Conservation (phyloP, 108 stramenopile species). For the Schizochytrium sp. region DNA sequence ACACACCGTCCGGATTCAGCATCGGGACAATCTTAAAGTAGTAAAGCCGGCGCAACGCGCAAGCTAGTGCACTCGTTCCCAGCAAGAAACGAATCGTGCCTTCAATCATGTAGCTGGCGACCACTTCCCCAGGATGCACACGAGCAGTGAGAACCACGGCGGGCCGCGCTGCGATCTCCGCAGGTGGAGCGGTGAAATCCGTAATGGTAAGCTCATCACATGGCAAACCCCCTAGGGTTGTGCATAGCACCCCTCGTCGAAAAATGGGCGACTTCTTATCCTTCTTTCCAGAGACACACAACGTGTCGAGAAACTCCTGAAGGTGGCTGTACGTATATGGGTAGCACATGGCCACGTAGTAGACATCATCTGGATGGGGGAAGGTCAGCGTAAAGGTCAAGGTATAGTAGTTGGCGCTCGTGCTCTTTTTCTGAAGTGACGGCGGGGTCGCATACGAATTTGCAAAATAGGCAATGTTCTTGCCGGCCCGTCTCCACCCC, state of each 20-base stretch:
- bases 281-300: background rate
- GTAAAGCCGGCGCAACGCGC: constrained; percentile 31
- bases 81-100: constrained; percentile 47
- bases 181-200: background rate
- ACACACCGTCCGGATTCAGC: constrained; percentile 58
- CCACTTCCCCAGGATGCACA: constrained; percentile 54
- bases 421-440: background rate
- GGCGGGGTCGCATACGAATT: constrained; percentile 18
- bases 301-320: background rate
- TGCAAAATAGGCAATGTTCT: constrained; percentile 33
- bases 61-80: constrained; percentile 23
- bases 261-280: background rate
- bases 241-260: constrained; percentile 31
- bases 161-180: background rate
- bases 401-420: constrained; percentile 31
- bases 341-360: constrained; percentile 45
- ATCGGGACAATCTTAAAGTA: constrained; percentile 55
- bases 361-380: constrained; percentile 34
- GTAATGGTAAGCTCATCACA: constrained; percentile 53
- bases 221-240: constrained; percentile 38
- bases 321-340: constrained; percentile 55
- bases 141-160: constrained; percentile 31
- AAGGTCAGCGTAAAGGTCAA: constrained; percentile 6
- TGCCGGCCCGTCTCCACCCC: constrained; percentile 38
- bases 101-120: constrained; percentile 53